Evolutionary conservation across 208 protist species (phyloP), one percentile per base, ranked within the genome.

Genomic region (Leishmania mexicana): DNA sequence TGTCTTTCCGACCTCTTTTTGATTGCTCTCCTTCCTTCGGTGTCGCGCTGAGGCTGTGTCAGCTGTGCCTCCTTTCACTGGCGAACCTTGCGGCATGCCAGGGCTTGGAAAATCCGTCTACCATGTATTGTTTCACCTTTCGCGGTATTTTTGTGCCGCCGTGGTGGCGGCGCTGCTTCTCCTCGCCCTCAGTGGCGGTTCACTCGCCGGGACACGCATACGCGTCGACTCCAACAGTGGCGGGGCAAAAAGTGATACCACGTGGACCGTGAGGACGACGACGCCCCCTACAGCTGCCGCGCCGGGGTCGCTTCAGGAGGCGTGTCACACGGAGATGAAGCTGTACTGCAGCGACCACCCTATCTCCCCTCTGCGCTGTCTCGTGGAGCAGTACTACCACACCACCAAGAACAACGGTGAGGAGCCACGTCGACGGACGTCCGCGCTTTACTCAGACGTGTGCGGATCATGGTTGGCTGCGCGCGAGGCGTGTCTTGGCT

Each of bases 381-480:
- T 87, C 21, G 68, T 87, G 31, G 84, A 77, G n/a, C 79, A 81
- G 13, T 87, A 78, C 57, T 51, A 79, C 68, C 76, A 62, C 72
- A 78, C 47, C 3, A 38, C 45, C 42, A 74, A 67, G 38, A 17
- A 7, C 28, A 19, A 79, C 5, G 21, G 42, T 47, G 64, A 65
- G 24, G 19, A 74, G 8, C 35, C 24, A 31, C 19, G 38, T 10
- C n/a, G 21, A 40, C 35, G 7, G 53, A 40, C 35, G 40, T 53
- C 78, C 11, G 60, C 70, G 70, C 74, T 75, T 11, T 88, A 87
- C 68, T 85, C 87, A 0, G 62, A 81, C 24, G 80, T 83, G 67
- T 96, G 93, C 82, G 80, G 80, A 65, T 45, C 65, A 67, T 96
- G 92, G 91, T 86, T 96, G 21, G 78, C 68, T 58, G 93, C 90